These are phyloP conservation scores for Paulownia fortunei DNA, from an alignment of 257 asterid genomes.

Conservation along the genomic window DNA sequence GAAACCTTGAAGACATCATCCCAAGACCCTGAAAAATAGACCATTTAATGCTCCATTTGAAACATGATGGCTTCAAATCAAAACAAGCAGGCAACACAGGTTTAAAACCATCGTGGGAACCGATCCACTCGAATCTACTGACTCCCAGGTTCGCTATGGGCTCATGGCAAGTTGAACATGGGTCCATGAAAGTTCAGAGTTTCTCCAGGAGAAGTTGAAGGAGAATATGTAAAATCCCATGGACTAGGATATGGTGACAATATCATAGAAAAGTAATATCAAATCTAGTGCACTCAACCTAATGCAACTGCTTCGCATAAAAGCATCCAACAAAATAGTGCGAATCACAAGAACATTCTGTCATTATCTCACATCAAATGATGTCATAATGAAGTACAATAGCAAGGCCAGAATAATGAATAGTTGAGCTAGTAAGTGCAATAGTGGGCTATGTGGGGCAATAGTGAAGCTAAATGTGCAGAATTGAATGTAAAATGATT, in stretches of 20 bases:
- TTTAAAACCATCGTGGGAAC: background rate
- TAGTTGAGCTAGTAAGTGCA: background rate
- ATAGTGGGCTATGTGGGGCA: background rate
- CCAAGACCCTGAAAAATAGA: conserved; percentile 72
- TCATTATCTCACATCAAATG: background rate
- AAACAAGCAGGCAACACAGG: background rate
- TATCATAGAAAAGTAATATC: background rate
- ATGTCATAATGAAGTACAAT: background rate
- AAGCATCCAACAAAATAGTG: background rate
- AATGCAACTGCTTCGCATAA: background rate
- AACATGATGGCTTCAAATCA: conserved; percentile 3
- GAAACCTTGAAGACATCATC: conserved; percentile 80
- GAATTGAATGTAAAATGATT: background rate
- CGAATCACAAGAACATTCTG: background rate
- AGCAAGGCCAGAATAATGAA: background rate
- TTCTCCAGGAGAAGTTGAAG: background rate
- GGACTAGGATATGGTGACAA: background rate
- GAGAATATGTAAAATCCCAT: background rate
- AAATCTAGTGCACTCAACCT: background rate
- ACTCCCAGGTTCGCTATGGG: background rate
- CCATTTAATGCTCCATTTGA: background rate
- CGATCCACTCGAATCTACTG: background rate
- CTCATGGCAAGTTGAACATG: background rate
- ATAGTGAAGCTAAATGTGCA: background rate
- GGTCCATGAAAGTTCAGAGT: background rate